These are phyloP conservation scores for Ganoderma meredithae DNA, from an alignment of 1,284 basidiomycete genomes.

Conservation along the genomic window DNA sequence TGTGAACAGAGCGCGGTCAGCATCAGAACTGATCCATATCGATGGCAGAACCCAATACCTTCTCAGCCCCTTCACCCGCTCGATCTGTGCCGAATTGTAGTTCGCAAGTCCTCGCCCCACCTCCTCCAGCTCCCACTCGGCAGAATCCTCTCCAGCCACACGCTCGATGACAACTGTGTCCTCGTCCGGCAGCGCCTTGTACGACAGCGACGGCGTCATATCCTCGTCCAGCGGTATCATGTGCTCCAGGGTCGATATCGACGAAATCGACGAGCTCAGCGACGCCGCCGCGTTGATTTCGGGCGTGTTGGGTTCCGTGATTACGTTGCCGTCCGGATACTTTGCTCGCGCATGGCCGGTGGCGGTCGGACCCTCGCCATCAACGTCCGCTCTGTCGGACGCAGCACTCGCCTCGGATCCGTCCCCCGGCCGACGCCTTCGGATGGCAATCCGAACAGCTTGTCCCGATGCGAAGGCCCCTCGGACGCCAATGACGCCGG, in stretches of 20 bases:
- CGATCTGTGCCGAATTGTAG: slow-evolving; percentile 95
- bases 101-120: slow-evolving; percentile 95
- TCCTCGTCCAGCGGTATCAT: slow-evolving; percentile 44
- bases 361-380: slow-evolving; percentile 27
- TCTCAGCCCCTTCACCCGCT: slow-evolving; percentile 88
- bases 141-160: slow-evolving; percentile 43
- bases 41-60: slow-evolving; percentile 63
- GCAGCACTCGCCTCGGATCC: slow-evolving; percentile 11
- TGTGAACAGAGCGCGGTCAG: slow-evolving; percentile 42
- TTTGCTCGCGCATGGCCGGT: slow-evolving; percentile 37
- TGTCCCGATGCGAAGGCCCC: slow-evolving; percentile 95
- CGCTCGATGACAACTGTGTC: slow-evolving; percentile 42
- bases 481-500: slow-evolving; percentile 87
- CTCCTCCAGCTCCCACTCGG: slow-evolving; percentile 83
- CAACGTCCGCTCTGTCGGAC: slow-evolving; percentile 34
- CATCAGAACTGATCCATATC: slow-evolving; percentile 11
- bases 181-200: slow-evolving; percentile 41
- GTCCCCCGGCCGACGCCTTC: slow-evolving; percentile 38
- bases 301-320: slow-evolving; percentile 54
- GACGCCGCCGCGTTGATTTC: slow-evolving; percentile 42
- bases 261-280: slow-evolving; percentile 46
- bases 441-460: slow-evolving; percentile 87
- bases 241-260: slow-evolving; percentile 44
- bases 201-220: slow-evolving; percentile 37
- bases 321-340: slow-evolving; percentile 39